Percentiles rank a stretch among this genome's conserved stretches.
Evolutionary conservation across 148 eudicot species (phyloP).

Genomic region (Silene uniflora): DNA sequence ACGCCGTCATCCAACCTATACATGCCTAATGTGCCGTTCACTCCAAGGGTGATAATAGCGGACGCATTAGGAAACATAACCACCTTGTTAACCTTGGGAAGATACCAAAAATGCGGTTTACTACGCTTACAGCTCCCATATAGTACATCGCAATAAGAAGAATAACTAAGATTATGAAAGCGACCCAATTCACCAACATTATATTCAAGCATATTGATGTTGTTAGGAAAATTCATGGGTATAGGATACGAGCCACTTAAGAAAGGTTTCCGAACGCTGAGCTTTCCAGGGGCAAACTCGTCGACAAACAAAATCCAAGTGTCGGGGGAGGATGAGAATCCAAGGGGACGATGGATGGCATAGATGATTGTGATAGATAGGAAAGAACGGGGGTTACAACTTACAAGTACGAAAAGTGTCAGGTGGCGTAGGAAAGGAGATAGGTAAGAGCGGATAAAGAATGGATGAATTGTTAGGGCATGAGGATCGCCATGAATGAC

Average conservation of each 20-base stretch:
- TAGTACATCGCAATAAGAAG: neutral
- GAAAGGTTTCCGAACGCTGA: no score
- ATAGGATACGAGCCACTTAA: no score
- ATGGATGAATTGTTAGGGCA: neutral
- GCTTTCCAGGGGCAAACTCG: no score
- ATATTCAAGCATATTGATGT: no score
- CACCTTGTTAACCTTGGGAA: neutral
- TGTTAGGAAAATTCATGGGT: no score
- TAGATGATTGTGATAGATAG: neutral
- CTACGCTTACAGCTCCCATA: no score
- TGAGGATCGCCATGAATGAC: slow-evolving; percentile 16
- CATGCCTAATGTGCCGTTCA: slow-evolving; percentile 10
- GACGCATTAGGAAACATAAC: neutral
- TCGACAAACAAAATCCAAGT: no score
- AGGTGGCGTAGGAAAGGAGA: neutral
- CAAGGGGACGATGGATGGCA: no score
- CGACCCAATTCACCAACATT: no score
- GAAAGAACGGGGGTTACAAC: neutral
- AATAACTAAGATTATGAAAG: slow-evolving; percentile 10
- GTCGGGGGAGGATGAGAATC: no score
- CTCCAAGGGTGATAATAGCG: neutral
- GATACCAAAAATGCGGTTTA: neutral
- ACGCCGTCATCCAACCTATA: neutral
- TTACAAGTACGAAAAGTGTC: neutral
- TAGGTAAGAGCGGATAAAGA: slow-evolving; percentile 13